These are phyloP conservation scores for Bipolaris victoriae DNA, from an alignment of 2,329 filamentous ascomycete genomes.

Conservation along the genomic window DNA sequence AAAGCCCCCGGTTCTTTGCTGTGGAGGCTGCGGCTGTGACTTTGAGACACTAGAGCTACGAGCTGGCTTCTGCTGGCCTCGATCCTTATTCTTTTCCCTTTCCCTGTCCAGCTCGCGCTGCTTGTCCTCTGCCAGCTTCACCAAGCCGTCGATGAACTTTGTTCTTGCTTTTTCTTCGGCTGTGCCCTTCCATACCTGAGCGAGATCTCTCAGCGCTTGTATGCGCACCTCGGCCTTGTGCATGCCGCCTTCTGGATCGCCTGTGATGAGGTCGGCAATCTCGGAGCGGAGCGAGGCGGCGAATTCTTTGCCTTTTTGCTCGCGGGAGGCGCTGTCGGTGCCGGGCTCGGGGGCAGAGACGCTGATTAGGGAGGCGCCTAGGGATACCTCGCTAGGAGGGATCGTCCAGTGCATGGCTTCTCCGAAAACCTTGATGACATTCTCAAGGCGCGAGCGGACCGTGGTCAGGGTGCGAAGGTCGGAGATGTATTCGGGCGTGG, in stretches of 20 bases:
- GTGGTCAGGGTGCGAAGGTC: slow-evolving; percentile 82
- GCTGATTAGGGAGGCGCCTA: slow-evolving; percentile 84
- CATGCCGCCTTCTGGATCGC: slow-evolving; percentile 63
- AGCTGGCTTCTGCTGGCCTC: slow-evolving; percentile 26
- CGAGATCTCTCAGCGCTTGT: slow-evolving; percentile 76
- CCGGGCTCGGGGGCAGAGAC: slow-evolving; percentile 84
- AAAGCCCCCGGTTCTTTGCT: slow-evolving; percentile 43
- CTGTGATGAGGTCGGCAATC: slow-evolving; percentile 70
- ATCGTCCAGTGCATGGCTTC: slow-evolving; percentile 96
- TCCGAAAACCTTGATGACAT: slow-evolving; percentile 89
- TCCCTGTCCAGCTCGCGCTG: slow-evolving; percentile 55
- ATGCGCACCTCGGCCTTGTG: slow-evolving; percentile 76
- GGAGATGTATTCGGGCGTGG: slow-evolving; percentile 64
- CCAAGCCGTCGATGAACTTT: slow-evolving; percentile 81
- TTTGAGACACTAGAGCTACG: slow-evolving; percentile 34
- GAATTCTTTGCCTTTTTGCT: slow-evolving; percentile 87
- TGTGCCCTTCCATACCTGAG: slow-evolving; percentile 91
- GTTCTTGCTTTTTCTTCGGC: slow-evolving; percentile 86
- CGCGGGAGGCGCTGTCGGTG: slow-evolving; percentile 69
- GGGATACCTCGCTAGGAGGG: slow-evolving; percentile 83
- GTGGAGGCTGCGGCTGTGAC: slow-evolving; percentile 21
- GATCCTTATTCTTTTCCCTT: slow-evolving; percentile 27
- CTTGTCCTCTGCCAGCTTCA: slow-evolving; percentile 81
- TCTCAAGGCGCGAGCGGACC: slow-evolving; percentile 83
- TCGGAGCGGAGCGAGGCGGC: slow-evolving; percentile 73